These are phyloP conservation scores for Bremia lactucae DNA, from an alignment of 352 stramenopile genomes.

Conservation along the genomic window DNA sequence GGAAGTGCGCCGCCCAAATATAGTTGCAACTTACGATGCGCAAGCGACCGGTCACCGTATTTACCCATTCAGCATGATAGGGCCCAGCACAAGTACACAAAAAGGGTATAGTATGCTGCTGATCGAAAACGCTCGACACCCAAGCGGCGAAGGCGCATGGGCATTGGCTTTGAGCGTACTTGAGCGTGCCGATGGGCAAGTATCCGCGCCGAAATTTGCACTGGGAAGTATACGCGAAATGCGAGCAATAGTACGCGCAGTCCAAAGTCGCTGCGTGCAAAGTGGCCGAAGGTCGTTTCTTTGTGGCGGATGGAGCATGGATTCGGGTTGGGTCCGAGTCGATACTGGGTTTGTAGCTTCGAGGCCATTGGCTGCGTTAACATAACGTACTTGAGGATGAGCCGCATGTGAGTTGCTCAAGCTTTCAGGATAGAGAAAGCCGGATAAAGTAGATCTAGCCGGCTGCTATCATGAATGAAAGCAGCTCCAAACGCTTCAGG, in stretches of 20 bases:
- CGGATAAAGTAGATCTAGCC: slow-evolving; percentile 58
- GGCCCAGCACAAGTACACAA: slow-evolving; percentile 42
- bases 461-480: slow-evolving; percentile 34
- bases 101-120: slow-evolving; percentile 38
- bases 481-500: slow-evolving; percentile 33
- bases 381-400: slow-evolving; percentile 55
- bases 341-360: slow-evolving; percentile 30
- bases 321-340: slow-evolving; percentile 33
- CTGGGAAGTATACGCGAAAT: slow-evolving; percentile 41
- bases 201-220: slow-evolving; percentile 44
- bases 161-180: slow-evolving; percentile 25
- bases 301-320: slow-evolving; percentile 37
- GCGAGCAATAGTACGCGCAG: slow-evolving; percentile 24
- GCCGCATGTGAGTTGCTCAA: slow-evolving; percentile 40
- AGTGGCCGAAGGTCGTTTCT: slow-evolving; percentile 28
- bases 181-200: slow-evolving; percentile 31
- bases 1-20: slow-evolving; percentile 35
- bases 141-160: slow-evolving; percentile 21
- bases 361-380: slow-evolving; percentile 22
- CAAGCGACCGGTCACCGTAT: slow-evolving; percentile 32
- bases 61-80: slow-evolving; percentile 28
- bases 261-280: slow-evolving; percentile 31
- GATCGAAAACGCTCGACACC: slow-evolving; percentile 33
- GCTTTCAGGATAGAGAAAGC: slow-evolving; percentile 46
- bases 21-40: slow-evolving; percentile 44